These are phyloP conservation scores for Nannizzia gypsea DNA, from an alignment of 2,329 filamentous ascomycete genomes.

Conservation along the genomic window DNA sequence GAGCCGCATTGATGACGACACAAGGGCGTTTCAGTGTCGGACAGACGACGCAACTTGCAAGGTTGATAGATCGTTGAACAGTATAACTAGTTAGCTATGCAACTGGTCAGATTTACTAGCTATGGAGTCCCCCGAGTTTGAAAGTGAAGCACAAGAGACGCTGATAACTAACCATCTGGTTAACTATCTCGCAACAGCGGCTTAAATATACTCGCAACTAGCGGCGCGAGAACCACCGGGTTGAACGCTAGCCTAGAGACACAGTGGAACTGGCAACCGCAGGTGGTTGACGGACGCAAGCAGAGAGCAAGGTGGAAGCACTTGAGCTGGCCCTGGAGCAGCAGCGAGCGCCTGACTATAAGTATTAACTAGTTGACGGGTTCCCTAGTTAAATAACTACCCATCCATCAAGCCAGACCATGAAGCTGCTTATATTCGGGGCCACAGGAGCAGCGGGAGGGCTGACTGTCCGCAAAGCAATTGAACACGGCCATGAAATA, in stretches of 20 bases:
- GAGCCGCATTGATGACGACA: background rate
- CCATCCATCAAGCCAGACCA: slow-evolving; percentile 3
- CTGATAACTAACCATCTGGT: background rate
- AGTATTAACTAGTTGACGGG: background rate
- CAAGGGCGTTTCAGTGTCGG: background rate
- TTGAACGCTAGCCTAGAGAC: background rate
- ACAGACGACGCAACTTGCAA: too few species aligned
- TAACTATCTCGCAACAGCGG: background rate
- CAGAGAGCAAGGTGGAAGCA: background rate
- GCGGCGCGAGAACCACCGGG: background rate
- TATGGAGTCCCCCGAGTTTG: background rate
- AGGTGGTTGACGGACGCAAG: background rate
- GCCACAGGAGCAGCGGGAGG: slow-evolving; percentile 9
- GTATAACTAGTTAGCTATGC: too few species aligned
- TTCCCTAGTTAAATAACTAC: too few species aligned
- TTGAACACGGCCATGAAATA: slow-evolving; percentile 12
- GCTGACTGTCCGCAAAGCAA: slow-evolving; percentile 11
- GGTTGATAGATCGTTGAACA: too few species aligned
- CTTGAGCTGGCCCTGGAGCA: background rate
- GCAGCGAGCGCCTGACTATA: too few species aligned
- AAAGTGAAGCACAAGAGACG: background rate
- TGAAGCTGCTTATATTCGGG: slow-evolving; percentile 19
- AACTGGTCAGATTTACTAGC: too few species aligned
- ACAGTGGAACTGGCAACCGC: background rate
- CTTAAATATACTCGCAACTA: background rate